Base-by-base conservation (phyloP, 1,284 basidiomycete genomes). In the Porogramme epimiltina region DNA sequence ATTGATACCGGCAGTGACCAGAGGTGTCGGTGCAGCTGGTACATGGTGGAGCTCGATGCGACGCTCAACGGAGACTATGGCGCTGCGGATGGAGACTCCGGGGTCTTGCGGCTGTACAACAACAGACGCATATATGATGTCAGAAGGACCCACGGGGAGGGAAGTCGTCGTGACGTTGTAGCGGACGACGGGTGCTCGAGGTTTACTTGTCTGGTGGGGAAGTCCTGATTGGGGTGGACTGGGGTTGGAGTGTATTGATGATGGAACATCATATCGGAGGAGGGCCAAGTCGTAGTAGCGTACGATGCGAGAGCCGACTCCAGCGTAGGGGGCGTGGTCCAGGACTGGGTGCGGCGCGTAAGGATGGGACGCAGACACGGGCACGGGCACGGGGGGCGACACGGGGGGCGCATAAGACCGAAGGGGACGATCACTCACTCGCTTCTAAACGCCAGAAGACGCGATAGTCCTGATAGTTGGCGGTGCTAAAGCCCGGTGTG, bases 371-470 rank as follows among this genome's bases (percentile, higher is more conserved):
- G 63, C 51, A 59, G 54, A 53, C 46, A 36, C 45, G 43, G 36
- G 37, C 34, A 40, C 19, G 38, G 42, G n/a, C 25, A 34, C 49
- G 55, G 56, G 49, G 55, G 50, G 51, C 55, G 60, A 46, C 54
- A 58, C 56, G 61, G 58, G 55, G 48, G 51, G 46, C 44, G 48
- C 42, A 61, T n/a, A n/a, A n/a, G n/a, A n/a, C n/a, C n/a, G n/a
- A n/a, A n/a, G n/a, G 16, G 34, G n/a, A 37, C n/a, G n/a, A 37
- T 42, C 18, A 76, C 86, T 62, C 59, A 86, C 90, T 79, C 55
- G 89, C 90, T 73, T 93, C 91, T 52, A 93, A 73, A 47, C 87
- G 78, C 91, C 91, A 93, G 65, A 82, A 82, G 63, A 87, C 83
- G 40, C 85, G 77, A 67, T 91, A 92, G 63, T 87, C 87, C 60